Evolutionary conservation across 1,284 basidiomycete genomes (phyloP).

Genomic region (Melampsora larici-populina): DNA sequence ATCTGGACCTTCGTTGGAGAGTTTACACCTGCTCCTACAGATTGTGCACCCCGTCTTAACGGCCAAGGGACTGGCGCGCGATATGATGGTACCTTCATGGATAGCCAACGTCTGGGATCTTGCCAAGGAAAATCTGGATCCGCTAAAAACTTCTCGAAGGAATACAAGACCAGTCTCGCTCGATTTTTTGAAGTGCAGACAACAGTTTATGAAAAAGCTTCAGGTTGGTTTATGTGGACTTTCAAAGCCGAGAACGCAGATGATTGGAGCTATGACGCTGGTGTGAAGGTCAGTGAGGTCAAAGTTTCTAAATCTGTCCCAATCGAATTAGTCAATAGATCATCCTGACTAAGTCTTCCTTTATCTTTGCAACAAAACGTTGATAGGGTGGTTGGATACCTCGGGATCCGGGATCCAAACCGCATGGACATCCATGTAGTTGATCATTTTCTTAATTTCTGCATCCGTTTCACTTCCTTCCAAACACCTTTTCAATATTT

Average conservation of each 20-base stretch:
- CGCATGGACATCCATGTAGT: no score
- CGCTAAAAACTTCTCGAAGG: slow-evolving; percentile 66
- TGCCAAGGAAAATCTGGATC: slow-evolving; percentile 71
- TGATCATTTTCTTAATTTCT: not conserved
- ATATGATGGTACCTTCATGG: slow-evolving; percentile 51
- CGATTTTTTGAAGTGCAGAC: slow-evolving; percentile 79
- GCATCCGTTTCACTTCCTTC: not conserved
- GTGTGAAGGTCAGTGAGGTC: slow-evolving; percentile 45
- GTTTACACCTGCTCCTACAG: slow-evolving; percentile 29
- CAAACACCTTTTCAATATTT: no score
- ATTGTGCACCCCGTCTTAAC: slow-evolving; percentile 14
- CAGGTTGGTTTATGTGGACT: slow-evolving; percentile 80
- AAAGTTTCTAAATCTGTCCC: no score
- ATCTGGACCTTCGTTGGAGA: slow-evolving; percentile 30
- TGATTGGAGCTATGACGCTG: slow-evolving; percentile 53
- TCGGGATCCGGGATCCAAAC: slow-evolving; percentile 57
- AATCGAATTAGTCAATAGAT: not conserved
- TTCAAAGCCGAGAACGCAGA: slow-evolving; percentile 64
- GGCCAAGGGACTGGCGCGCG: slow-evolving; percentile 50
- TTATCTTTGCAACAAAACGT: not conserved
- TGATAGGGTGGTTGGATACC: slow-evolving; percentile 68
- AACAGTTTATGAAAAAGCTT: slow-evolving; percentile 55
- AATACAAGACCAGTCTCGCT: slow-evolving; percentile 76
- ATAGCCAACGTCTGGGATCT: slow-evolving; percentile 60
- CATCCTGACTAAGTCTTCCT: slow-evolving; percentile 68